A percentile compares a stretch with the other conserved stretches of the same genome.
Conservation (phyloP, 495 filamentous ascomycete genomes). For the Penicillium cataractarum region DNA sequence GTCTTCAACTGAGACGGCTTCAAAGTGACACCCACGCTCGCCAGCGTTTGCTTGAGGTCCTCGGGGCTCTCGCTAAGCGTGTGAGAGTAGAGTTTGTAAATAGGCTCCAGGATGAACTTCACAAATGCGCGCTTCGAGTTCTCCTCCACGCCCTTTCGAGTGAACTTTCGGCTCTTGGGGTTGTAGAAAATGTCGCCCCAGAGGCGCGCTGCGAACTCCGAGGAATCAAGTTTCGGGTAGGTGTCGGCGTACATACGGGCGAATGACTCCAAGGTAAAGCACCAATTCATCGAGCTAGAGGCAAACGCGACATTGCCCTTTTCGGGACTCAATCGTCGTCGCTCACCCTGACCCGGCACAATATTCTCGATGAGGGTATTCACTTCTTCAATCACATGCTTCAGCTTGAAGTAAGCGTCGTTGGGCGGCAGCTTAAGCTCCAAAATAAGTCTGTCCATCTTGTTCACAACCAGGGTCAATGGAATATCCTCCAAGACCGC, state of each 20-base stretch:
- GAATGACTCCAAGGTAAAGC: constrained; percentile 91
- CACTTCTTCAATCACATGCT: constrained; percentile 96
- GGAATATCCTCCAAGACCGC: constrained; percentile 89
- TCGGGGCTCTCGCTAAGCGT: constrained; percentile 90
- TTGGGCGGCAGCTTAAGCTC: constrained; percentile 93
- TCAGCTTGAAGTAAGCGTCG: constrained; percentile 98
- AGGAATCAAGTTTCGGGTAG: constrained; percentile 76
- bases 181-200: constrained; percentile 99
- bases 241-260: constrained; percentile 94
- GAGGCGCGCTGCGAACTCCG: constrained; percentile 77
- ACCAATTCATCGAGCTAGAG: constrained; percentile 92
- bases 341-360: constrained; percentile 80
- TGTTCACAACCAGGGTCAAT: constrained; percentile 89
- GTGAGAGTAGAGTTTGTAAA: constrained; percentile 97
- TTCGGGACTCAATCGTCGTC: constrained; percentile 84
- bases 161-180: constrained; percentile 85
- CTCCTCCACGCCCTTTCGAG: constrained; percentile 81
- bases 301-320: constrained; percentile 97
- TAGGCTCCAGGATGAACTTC: constrained; percentile 91
- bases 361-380: constrained; percentile 92
- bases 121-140: constrained; percentile 85
- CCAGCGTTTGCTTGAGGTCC: constrained; percentile 80
- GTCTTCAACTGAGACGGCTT: constrained; percentile 91
- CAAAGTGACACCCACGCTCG: constrained; percentile 76
- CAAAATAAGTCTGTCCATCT: constrained; percentile 92